These are phyloP conservation scores for Spathaspora sp. DNA, from an alignment of 805 yeast genomes.

Conservation along the genomic window DNA sequence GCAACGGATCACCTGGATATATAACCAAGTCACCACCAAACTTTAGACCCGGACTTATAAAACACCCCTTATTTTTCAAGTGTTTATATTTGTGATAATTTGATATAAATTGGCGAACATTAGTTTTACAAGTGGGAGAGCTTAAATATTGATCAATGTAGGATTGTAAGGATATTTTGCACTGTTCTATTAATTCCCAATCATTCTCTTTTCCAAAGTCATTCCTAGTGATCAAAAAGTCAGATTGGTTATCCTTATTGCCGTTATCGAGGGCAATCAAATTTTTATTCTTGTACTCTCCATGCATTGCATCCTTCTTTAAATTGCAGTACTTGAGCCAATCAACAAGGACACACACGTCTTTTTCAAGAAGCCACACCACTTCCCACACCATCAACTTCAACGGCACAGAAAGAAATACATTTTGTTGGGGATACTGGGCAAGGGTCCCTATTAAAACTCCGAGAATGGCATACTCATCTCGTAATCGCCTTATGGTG, in stretches of 20 bases:
- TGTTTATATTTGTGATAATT: conserved; percentile 26
- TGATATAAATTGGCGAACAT: conserved; percentile 1
- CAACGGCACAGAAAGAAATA: conserved; percentile 82
- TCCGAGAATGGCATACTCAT: conserved; percentile 63
- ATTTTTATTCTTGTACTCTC: conserved; percentile 8
- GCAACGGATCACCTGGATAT: conserved; percentile 91
- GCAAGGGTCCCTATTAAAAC: conserved; percentile 80
- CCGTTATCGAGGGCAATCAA: not conserved
- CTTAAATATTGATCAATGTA: conserved; percentile 3
- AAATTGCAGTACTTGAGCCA: conserved; percentile 18
- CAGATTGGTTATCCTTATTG: not conserved
- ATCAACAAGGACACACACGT: conserved; percentile 43
- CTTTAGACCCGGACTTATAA: conserved; percentile 77
- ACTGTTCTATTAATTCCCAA: not conserved
- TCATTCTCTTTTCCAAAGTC: not conserved
- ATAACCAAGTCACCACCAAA: conserved; percentile 89
- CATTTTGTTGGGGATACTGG: conserved; percentile 88
- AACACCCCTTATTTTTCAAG: conserved; percentile 46
- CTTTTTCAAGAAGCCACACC: conserved; percentile 51
- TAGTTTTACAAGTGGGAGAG: not conserved
- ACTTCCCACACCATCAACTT: conserved; percentile 72
- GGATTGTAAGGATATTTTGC: not conserved
- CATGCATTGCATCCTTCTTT: conserved; percentile 4
- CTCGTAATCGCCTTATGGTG: conserved; percentile 52
- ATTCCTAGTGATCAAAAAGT: conserved; percentile 3